A percentile compares a stretch with the other conserved stretches of the same genome.
Evolutionary conservation across 129 eudicot species (phyloP).

Genomic region (Rutidosis leptorrhynchoides): DNA sequence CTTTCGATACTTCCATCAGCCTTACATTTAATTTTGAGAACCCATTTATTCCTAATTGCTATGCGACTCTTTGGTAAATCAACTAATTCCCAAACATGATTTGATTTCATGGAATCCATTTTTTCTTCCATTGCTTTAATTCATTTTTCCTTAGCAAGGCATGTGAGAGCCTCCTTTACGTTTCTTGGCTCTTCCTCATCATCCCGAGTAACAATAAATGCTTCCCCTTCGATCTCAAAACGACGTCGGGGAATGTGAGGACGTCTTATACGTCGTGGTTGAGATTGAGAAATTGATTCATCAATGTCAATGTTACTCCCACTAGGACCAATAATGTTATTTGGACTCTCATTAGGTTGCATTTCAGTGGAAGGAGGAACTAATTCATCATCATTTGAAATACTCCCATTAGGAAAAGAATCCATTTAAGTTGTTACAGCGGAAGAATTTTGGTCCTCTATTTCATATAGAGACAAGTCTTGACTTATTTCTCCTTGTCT

Average conservation of each 20-base stretch:
- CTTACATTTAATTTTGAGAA: slow-evolving; percentile 11
- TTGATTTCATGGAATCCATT: neutral
- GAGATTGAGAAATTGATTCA: no score
- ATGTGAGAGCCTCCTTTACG: neutral
- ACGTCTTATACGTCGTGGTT: neutral
- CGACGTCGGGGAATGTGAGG: neutral
- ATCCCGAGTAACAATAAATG: neutral
- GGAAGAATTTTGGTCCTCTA: no score
- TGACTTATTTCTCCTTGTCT: no score
- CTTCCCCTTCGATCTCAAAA: neutral
- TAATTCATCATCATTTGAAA: no score
- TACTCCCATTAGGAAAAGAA: no score
- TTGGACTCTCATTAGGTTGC: no score
- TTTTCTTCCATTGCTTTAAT: slow-evolving; percentile 3
- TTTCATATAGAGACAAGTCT: no score
- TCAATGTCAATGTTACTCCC: neutral
- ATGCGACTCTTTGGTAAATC: slow-evolving; percentile 6
- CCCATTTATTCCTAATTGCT: slow-evolving; percentile 13
- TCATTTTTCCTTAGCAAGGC: neutral
- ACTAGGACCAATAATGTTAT: no score
- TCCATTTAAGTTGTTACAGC: no score
- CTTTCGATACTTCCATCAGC: slow-evolving; percentile 1
- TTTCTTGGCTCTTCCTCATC: neutral
- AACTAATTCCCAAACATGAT: slow-evolving; percentile 4
- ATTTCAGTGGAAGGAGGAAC: no score